Percentiles rank a stretch among this genome's conserved stretches.
Evolutionary conservation across 2,329 filamentous ascomycete genomes (phyloP).

Genomic region (Paraconiothyrium brasiliense): DNA sequence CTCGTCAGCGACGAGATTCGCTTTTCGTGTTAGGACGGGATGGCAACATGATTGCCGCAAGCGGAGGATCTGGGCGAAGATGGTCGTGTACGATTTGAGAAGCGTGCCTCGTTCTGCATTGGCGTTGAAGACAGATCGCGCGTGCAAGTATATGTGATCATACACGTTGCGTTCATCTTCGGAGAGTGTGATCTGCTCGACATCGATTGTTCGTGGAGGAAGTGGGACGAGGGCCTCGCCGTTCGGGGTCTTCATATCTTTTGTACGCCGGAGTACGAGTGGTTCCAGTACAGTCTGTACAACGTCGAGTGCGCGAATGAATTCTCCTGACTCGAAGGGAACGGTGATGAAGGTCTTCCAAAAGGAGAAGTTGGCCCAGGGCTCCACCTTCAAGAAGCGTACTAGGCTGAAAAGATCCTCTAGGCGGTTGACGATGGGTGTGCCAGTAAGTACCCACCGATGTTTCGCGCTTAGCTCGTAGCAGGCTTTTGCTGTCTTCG

Average conservation of each 20-base stretch:
- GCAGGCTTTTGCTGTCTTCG: slow-evolving; percentile 94
- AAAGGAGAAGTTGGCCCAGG: slow-evolving; percentile 98
- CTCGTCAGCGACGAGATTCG: slow-evolving; percentile 85
- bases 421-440: slow-evolving; percentile 93
- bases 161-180: slow-evolving; percentile 89
- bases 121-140: slow-evolving; percentile 82
- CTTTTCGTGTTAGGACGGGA: slow-evolving; percentile 86
- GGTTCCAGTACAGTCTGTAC: slow-evolving; percentile 97
- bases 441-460: slow-evolving; percentile 93
- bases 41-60: slow-evolving; percentile 95
- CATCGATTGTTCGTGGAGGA: slow-evolving; percentile 81
- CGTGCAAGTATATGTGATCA: slow-evolving; percentile 84
- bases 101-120: slow-evolving; percentile 93
- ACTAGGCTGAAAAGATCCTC: slow-evolving; percentile 95
- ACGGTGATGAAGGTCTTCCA: slow-evolving; percentile 99
- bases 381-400: slow-evolving; percentile 90
- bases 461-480: slow-evolving; percentile 87
- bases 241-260: slow-evolving; percentile 96
- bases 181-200: slow-evolving; percentile 87
- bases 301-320: slow-evolving; percentile 90
- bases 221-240: slow-evolving; percentile 83
- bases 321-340: slow-evolving; percentile 95
- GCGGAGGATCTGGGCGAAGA: slow-evolving; percentile 94
- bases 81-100: slow-evolving; percentile 94
- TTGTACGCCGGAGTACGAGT: slow-evolving; percentile 91